Evolutionary conservation across 495 filamentous ascomycete species (phyloP), one percentile per base, ranked within the genome.

Genomic region (Xylaria castorea): DNA sequence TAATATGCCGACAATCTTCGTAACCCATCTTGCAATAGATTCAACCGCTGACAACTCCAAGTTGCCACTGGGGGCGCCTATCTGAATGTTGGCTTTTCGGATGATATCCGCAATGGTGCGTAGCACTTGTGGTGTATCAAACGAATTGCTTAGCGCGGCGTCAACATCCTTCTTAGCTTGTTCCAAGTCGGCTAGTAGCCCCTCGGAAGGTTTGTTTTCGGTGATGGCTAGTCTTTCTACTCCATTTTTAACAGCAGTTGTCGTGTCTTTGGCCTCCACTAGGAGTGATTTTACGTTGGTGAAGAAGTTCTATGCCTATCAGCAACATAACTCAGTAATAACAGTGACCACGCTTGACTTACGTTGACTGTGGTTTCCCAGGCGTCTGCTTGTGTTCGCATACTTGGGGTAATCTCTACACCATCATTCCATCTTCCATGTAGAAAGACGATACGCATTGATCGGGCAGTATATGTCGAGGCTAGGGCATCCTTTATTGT

Each of bases 341-440:
- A 5, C 44, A 27, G 25, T 14, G 32, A 48, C 1, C 8, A 30
- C 18, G 1, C 25, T 25, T 12, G 12, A 82, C 85, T 78, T 70
- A 88, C 86, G 76, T 92, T 92, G 11, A 98, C 79, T 20, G 91
- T 91, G 32, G 87, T 87, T 80, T 98, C 96, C 93, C 94, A 98
- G 3, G 85, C 87, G 66, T 88, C 89, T 0, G 91, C 92, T 65
- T 89, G 85, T 36, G 88, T 91, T 8, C 92, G 85, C 74, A 97
- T 88, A 63, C 94, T 95, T 0, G 91, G 89, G 0, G 94, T 94
- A 71, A 99, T 94, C 78, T 99, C 96, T 36, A 98, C 89, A 1
- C 94, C 93, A 38, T 97, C 92, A 71, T 93, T 92, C 96, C 96
- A 99, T 11, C 87, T 87, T 57, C 94, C 92, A 63, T 97, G 88